Conservation (phyloP, 1,284 basidiomycete species). For the Austropuccinia psidii region DNA sequence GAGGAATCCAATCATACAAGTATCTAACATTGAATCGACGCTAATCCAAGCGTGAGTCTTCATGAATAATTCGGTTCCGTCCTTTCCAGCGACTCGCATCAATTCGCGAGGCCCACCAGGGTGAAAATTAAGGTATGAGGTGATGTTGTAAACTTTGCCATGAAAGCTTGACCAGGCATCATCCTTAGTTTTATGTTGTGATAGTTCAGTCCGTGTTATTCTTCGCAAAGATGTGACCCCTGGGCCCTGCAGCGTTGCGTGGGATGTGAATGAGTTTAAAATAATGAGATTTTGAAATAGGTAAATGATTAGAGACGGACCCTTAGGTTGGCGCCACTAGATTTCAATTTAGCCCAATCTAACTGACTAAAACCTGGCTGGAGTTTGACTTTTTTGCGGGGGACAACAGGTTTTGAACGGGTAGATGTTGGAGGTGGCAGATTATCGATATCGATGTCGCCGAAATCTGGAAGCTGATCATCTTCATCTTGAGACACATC, state of each 20-base stretch:
- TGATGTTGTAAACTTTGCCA: slow-evolving; percentile 95
- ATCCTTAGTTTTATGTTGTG: slow-evolving; percentile 68
- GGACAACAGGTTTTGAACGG: slow-evolving; percentile 37
- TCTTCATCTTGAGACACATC: background rate
- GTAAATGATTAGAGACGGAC: slow-evolving; percentile 52
- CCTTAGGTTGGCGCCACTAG: slow-evolving; percentile 66
- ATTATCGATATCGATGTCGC: background rate
- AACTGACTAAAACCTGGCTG: slow-evolving; percentile 84
- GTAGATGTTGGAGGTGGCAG: background rate
- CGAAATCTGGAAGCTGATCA: background rate
- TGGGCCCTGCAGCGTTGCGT: slow-evolving; percentile 40
- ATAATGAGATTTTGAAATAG: background rate
- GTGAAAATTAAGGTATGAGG: slow-evolving; percentile 82
- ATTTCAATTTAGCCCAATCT: slow-evolving; percentile 86
- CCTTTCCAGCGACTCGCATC: slow-evolving; percentile 90
- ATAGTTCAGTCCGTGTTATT: slow-evolving; percentile 74
- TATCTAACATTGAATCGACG: slow-evolving; percentile 82
- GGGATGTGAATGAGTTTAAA: background rate
- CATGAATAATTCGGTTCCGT: slow-evolving; percentile 85
- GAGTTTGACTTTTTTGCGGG: slow-evolving; percentile 69
- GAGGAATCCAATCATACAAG: slow-evolving; percentile 80
- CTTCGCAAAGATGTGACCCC: slow-evolving; percentile 54
- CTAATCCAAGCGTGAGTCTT: slow-evolving; percentile 80
- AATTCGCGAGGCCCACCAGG: slow-evolving; percentile 89
- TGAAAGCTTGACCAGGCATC: slow-evolving; percentile 91